Base-by-base conservation (phyloP, 208 protist genomes). In the Leishmania mexicana region DNA sequence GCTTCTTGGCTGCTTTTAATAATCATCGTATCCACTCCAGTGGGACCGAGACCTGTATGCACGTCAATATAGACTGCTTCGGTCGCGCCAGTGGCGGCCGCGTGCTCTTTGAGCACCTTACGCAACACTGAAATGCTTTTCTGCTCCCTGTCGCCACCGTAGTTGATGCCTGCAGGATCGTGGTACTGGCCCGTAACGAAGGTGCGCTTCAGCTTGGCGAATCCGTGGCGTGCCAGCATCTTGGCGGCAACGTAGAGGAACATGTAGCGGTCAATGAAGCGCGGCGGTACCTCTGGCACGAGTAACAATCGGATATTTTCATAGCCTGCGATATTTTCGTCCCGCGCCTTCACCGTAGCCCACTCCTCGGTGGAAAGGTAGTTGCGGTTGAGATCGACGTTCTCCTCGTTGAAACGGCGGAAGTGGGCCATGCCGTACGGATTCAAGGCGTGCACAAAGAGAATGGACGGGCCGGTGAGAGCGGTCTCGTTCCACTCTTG, bases 381-480 rank as follows among this genome's bases (percentile, higher is more conserved):
- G 86, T 98, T 98, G 78, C 90, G 92, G 67, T 93, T 92, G 65
- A 98, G 88, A 68, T 96, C 91, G 17, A 96, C 92, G 78, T 96
- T 96, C 67, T 96, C 90, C 79, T 98, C 95, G 85, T 98, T 98
- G 78, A 87, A 90, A 65, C 83, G 88, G 49, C 91, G 89, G 81
- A 89, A 89, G 84, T 96, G 84, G 3, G 90, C 88, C 93, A 98
- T 96, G 58, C 95, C 95, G 84, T 94, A 94, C 3, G 95, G 95
- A 79, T 98, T 98, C 67, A 98, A 75, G 42, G 92, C 92, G 80
- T 98, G 95, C 31, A 98, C 78, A 79, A 97, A 96, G 65, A 98
- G 87, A 19, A 98, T 85, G 8, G 93, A 95, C 13, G 95, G 89
- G 0, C 91, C 92, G 15, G 87, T 62, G 54, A 64, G 62, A 71